These are phyloP conservation scores for Ustilago lituana DNA, from an alignment of 1,284 basidiomycete genomes.

Conservation along the genomic window DNA sequence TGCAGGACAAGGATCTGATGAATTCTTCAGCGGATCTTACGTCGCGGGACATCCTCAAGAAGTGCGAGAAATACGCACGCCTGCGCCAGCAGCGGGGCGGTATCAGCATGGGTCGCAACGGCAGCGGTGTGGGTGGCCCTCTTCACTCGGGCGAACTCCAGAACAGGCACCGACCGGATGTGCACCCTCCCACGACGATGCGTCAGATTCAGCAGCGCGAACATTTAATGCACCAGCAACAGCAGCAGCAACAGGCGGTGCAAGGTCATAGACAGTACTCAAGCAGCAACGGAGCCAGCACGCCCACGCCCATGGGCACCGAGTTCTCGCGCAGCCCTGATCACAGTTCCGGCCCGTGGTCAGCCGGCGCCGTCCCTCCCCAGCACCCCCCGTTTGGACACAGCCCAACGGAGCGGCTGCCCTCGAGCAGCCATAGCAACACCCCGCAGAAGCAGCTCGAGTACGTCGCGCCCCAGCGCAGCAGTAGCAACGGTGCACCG, in stretches of 20 bases:
- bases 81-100: slow-evolving; percentile 37
- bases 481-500: too few species aligned
- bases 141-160: slow-evolving; percentile 40
- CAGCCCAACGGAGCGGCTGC: slow-evolving; percentile 18
- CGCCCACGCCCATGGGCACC: slow-evolving; percentile 13
- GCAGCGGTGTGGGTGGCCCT: slow-evolving; percentile 30
- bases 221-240: slow-evolving; percentile 18
- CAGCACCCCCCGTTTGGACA: slow-evolving; percentile 8
- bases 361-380: slow-evolving; percentile 18
- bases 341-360: slow-evolving; percentile 25
- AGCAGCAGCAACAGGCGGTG: slow-evolving; percentile 26
- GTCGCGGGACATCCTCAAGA: slow-evolving; percentile 60
- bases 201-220: slow-evolving; percentile 47
- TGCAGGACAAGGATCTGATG: slow-evolving; percentile 63
- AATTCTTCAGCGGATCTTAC: slow-evolving; percentile 57
- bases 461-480: background rate
- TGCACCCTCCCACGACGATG: slow-evolving; percentile 55
- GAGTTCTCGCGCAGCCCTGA: slow-evolving; percentile 42
- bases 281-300: slow-evolving; percentile 12
- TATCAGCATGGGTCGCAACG: slow-evolving; percentile 26
- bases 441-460: slow-evolving; percentile 30
- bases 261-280: slow-evolving; percentile 21
- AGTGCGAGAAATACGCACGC: slow-evolving; percentile 60
- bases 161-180: slow-evolving; percentile 50
- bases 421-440: slow-evolving; percentile 7